These are phyloP conservation scores for Oropetium thomaeum DNA, from an alignment of 176 grass and related monocot genomes.

Conservation along the genomic window DNA sequence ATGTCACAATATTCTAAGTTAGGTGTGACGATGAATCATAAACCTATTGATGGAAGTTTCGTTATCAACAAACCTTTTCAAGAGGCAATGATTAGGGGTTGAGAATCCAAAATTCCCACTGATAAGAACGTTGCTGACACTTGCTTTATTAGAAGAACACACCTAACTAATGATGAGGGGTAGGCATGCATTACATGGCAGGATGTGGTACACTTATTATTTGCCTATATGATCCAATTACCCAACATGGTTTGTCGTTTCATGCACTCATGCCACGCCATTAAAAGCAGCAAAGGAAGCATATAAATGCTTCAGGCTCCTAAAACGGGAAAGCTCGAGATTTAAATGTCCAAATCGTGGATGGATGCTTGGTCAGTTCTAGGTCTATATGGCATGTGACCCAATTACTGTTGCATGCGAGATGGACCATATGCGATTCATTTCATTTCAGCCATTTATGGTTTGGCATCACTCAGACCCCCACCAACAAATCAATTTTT, in stretches of 20 bases:
- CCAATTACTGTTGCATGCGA: constrained; percentile 23
- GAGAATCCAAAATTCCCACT: neutral
- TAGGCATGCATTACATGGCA: neutral
- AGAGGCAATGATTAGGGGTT: neutral
- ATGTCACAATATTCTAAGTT: no score
- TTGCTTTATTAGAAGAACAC: neutral
- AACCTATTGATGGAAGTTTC: no score
- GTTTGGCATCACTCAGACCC: constrained; percentile 21
- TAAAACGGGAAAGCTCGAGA: constrained; percentile 16
- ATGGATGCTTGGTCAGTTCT: constrained; percentile 12
- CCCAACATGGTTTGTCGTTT: neutral
- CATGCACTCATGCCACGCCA: constrained; percentile 4
- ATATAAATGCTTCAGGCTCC: neutral
- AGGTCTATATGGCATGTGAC: constrained; percentile 23
- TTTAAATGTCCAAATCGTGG: constrained; percentile 21
- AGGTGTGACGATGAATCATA: no score
- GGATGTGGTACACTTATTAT: constrained; percentile 1
- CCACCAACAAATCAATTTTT: neutral
- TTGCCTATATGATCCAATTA: neutral
- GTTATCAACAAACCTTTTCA: neutral
- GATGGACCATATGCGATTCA: constrained; percentile 23
- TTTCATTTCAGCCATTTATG: constrained; percentile 31
- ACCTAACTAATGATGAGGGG: neutral
- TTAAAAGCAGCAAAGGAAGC: neutral
- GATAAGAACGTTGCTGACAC: neutral